phyloP scores from a whole-genome alignment of 768 basidiomycete genomes.

The Mycena sanguinolenta region DNA sequence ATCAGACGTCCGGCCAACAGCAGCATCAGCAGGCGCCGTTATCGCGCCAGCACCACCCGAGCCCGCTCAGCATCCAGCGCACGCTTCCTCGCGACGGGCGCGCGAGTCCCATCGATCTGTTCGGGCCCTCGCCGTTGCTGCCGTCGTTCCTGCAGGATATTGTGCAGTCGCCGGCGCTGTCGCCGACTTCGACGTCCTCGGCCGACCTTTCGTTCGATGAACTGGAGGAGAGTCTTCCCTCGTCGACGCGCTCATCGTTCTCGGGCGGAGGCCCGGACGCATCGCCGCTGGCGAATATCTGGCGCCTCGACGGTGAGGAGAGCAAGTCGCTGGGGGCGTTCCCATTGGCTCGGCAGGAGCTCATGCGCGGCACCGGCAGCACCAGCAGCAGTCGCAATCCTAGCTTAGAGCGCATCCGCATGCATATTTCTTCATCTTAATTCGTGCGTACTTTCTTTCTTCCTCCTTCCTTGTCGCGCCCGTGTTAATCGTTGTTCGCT shows the following conservation, averaged over 20 bases:
- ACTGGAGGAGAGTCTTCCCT: constrained; percentile 54
- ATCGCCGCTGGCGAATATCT: constrained; percentile 68
- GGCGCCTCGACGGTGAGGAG: constrained; percentile 82
- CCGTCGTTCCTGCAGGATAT: constrained; percentile 85
- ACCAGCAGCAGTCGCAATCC: constrained; percentile 56
- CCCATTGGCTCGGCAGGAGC: constrained; percentile 56
- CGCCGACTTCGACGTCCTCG: constrained; percentile 75
- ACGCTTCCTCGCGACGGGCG: constrained; percentile 20
- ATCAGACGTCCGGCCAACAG: constrained; percentile 73
- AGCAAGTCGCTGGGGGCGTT: constrained; percentile 64
- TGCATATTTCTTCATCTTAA: constrained; percentile 31
- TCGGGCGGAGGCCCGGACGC: constrained; percentile 41
- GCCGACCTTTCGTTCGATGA: constrained; percentile 78
- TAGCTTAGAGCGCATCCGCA: constrained; percentile 33
- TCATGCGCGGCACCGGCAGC: constrained; percentile 52
- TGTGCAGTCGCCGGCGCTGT: constrained; percentile 75
- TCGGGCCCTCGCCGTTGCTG: constrained; percentile 66
- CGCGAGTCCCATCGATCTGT: constrained; percentile 31
- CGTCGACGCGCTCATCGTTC: constrained; percentile 44
- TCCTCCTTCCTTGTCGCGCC: too few species aligned
- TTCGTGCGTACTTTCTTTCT: constrained; percentile 23
- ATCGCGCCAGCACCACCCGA: constrained; percentile 37
- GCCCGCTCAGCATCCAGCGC: constrained; percentile 33
- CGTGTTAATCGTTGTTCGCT: neutral
- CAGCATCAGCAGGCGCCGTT: constrained; percentile 43